Evolutionary conservation across 352 stramenopile species (phyloP).

Genomic region (Globisporangium alternatum): DNA sequence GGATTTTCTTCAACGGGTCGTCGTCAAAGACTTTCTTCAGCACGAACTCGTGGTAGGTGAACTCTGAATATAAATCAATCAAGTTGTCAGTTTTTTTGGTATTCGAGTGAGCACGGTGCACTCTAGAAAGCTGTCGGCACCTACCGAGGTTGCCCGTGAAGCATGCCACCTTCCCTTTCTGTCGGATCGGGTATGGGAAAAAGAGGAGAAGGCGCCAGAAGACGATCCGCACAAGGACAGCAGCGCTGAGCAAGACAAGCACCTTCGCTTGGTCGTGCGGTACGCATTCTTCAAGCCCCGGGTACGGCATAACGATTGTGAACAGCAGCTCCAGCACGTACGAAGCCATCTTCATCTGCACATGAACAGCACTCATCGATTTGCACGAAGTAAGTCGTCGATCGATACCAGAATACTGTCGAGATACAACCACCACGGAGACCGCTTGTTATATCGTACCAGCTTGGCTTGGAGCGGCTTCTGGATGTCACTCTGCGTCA

Average conservation of each 20-base stretch:
- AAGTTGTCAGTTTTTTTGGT: not conserved
- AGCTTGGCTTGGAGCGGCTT: not conserved
- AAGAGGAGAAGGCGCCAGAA: conserved; percentile 60
- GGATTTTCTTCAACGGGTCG: conserved; percentile 41
- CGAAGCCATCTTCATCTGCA: conserved; percentile 10
- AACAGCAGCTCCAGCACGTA: conserved; percentile 40
- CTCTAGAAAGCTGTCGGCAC: conserved; percentile 1
- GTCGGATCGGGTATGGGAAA: conserved; percentile 65
- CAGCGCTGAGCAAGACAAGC: conserved; percentile 44
- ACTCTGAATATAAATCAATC: conserved; percentile 28
- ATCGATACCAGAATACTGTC: too few relatives aligned
- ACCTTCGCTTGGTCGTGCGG: conserved; percentile 19
- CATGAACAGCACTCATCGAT: not conserved
- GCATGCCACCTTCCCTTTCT: conserved; percentile 59
- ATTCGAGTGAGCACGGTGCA: not conserved
- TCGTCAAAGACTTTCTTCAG: conserved; percentile 76
- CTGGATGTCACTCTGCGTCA: not conserved
- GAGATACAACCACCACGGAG: too few relatives aligned
- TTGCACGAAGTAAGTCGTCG: not conserved
- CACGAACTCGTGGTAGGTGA: conserved; percentile 65
- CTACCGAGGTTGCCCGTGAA: conserved; percentile 56
- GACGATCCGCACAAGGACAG: conserved; percentile 36
- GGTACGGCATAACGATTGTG: conserved; percentile 46
- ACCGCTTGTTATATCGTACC: not conserved
- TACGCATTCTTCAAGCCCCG: conserved; percentile 39